phyloP scores from a whole-genome alignment of 192 early-diverging fungal genomes.

The Coemansia sp. region DNA sequence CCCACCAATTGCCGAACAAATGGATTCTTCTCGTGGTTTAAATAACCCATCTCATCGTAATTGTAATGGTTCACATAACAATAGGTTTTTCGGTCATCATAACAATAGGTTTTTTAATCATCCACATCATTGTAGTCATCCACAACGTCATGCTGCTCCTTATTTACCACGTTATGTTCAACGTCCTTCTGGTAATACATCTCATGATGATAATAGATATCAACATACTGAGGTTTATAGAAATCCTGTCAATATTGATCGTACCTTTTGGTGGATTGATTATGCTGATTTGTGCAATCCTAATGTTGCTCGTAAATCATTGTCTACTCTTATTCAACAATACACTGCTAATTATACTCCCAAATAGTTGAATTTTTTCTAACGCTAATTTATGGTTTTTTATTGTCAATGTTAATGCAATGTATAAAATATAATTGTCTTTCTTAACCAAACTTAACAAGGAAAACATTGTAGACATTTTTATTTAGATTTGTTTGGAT shows the following conservation, averaged over 20 bases:
- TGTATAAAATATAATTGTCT: no score
- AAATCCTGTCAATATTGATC: constrained; percentile 1
- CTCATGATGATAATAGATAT: not conserved
- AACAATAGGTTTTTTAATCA: not conserved
- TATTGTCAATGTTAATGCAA: no score
- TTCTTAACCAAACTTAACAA: no score
- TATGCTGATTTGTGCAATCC: constrained; percentile 49
- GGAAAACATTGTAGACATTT: no score
- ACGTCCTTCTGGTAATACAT: constrained; percentile 9
- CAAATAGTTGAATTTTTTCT: not conserved
- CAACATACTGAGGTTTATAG: constrained; percentile 1
- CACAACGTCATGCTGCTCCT: not conserved
- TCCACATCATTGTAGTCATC: constrained; percentile 1
- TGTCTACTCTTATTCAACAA: constrained; percentile 21
- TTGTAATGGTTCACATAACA: not conserved
- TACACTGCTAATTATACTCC: not conserved
- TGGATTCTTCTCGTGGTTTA: not conserved
- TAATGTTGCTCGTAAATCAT: constrained; percentile 21
- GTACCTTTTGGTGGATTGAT: constrained; percentile 50
- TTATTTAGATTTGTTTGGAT: no score
- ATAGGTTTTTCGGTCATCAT: not conserved
- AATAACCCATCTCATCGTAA: not conserved
- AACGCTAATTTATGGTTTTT: no score
- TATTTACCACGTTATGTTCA: not conserved
- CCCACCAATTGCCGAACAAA: not conserved